Percentiles rank a stretch among this genome's conserved stretches.
phyloP scores from a whole-genome alignment of 1,284 basidiomycete genomes.

The Leccinum subspadiceum region DNA sequence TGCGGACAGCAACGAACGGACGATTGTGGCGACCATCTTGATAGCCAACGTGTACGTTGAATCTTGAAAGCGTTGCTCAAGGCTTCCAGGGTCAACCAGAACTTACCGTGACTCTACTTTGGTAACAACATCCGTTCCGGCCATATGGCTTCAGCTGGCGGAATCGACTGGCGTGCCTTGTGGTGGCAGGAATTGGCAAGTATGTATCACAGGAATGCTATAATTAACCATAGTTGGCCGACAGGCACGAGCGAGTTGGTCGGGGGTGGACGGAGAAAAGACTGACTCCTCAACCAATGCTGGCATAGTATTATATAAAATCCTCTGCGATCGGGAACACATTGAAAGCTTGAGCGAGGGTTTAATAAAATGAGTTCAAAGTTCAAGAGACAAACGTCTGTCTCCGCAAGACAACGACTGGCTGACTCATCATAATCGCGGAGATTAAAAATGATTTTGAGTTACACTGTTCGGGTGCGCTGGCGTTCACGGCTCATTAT shows the following conservation, averaged over 20 bases:
- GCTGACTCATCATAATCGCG: slow-evolving; percentile 27
- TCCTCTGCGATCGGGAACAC: not conserved
- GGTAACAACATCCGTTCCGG: no score
- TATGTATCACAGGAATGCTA: not conserved
- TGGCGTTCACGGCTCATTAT: not conserved
- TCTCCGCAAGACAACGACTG: not conserved
- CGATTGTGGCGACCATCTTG: not conserved
- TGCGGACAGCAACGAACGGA: not conserved
- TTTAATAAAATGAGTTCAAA: not conserved
- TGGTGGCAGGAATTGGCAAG: not conserved
- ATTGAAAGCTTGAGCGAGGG: not conserved
- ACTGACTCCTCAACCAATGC: not conserved
- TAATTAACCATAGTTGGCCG: not conserved
- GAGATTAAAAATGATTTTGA: not conserved
- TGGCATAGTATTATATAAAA: not conserved
- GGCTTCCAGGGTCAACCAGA: no score
- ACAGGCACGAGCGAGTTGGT: not conserved
- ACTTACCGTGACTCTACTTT: no score
- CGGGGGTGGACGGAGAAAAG: not conserved
- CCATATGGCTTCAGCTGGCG: not conserved
- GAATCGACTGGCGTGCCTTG: slow-evolving; percentile 10
- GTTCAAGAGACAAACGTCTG: not conserved
- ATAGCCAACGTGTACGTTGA: not conserved
- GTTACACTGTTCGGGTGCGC: not conserved
- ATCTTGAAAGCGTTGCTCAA: no score